Percentiles rank a stretch among this genome's conserved stretches.
phyloP scores from a whole-genome alignment of 176 grass and related monocot species.

The Phyllostachys edulis region DNA sequence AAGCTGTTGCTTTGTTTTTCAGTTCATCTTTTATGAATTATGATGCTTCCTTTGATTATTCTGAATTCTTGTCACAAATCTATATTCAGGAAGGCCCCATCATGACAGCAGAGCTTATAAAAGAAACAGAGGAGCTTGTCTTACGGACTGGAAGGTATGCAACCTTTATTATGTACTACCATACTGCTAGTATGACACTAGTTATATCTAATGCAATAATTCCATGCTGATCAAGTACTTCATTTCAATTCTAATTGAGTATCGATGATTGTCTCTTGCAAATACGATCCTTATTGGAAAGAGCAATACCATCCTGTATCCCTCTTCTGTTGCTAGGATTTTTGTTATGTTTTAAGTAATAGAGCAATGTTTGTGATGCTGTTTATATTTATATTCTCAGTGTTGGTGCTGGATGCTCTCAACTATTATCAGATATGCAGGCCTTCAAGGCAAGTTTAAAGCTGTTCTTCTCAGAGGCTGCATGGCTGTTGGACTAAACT shows the following conservation, averaged over 20 bases:
- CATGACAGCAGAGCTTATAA: conserved; percentile 96
- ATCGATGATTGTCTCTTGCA: background rate
- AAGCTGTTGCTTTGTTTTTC: conserved; percentile 8
- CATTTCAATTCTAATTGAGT: background rate
- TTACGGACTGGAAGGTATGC: conserved; percentile 87
- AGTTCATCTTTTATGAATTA: background rate
- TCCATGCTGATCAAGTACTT: background rate
- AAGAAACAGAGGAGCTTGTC: conserved; percentile 96
- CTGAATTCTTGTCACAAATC: conserved; percentile 11
- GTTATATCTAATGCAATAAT: conserved; percentile 20
- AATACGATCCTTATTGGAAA: conserved; percentile 4
- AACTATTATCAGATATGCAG: conserved; percentile 98
- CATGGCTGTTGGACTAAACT: conserved; percentile 10
- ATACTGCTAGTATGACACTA: background rate
- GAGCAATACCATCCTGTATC: background rate
- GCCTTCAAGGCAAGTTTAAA: conserved; percentile 93
- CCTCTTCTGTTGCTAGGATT: conserved; percentile 8
- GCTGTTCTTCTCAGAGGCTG: conserved; percentile 5
- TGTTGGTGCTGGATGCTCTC: conserved; percentile 95
- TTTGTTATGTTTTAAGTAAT: background rate
- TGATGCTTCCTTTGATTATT: conserved; percentile 23
- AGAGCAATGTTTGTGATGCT: conserved; percentile 32
- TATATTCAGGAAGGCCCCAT: conserved; percentile 84
- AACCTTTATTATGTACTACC: background rate
- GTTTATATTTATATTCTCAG: conserved; percentile 51